Evolutionary conservation across 1,284 basidiomycete genomes (phyloP).

Genomic region (Puccinia hordei): DNA sequence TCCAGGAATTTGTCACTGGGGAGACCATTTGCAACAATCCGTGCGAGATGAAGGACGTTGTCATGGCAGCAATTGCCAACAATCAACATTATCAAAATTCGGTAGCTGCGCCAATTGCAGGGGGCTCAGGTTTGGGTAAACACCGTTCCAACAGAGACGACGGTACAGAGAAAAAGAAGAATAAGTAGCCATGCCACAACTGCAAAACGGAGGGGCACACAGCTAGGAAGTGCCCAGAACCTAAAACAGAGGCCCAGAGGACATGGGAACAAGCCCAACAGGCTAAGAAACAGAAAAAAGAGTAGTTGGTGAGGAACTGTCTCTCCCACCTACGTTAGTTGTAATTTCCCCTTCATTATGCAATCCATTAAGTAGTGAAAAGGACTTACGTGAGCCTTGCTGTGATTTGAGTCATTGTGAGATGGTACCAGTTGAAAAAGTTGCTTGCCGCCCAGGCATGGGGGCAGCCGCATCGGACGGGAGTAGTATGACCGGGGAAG

Average conservation of each 20-base stretch:
- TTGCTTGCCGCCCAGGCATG: slow-evolving; percentile 4
- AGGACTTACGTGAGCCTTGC: background rate
- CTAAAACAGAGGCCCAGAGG: background rate
- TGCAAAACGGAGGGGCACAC: background rate
- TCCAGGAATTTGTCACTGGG: background rate
- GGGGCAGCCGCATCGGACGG: slow-evolving; percentile 9
- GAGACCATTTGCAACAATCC: too few relatives aligned
- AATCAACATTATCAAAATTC: background rate
- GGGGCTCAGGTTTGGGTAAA: background rate
- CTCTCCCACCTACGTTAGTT: slow-evolving; percentile 11
- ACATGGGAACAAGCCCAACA: background rate
- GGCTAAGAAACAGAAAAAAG: background rate
- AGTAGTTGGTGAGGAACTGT: slow-evolving; percentile 17
- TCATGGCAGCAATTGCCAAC: background rate
- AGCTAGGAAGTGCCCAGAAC: background rate
- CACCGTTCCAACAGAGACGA: background rate
- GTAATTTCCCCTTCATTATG: slow-evolving; percentile 1
- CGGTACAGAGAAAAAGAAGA: slow-evolving; percentile 17
- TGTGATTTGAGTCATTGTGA: too few relatives aligned
- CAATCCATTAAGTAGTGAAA: background rate
- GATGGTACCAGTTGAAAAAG: background rate
- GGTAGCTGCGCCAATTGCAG: background rate
- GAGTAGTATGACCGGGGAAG: background rate
- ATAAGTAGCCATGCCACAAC: background rate
- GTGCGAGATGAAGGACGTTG: background rate